These are phyloP conservation scores for Starmerella tilneyi DNA, from an alignment of 805 yeast species.

Conservation along the genomic window DNA sequence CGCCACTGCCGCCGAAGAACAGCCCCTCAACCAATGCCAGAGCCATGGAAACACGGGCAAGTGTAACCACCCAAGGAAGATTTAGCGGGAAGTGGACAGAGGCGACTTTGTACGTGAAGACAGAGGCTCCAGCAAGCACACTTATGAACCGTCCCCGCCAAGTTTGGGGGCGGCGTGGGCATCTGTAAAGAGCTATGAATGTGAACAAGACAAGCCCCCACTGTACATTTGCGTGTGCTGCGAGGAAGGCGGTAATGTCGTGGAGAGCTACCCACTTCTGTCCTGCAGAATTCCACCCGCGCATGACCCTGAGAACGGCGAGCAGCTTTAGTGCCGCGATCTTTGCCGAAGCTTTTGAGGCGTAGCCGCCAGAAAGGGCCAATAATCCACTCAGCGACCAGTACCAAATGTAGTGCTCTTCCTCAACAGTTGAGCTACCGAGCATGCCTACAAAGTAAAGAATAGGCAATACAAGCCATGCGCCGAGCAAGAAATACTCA, in stretches of 20 bases:
- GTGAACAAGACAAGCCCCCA: slow-evolving; percentile 1
- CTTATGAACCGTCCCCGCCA: slow-evolving; percentile 23
- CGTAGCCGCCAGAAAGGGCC: slow-evolving; percentile 5
- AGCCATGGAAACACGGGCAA: slow-evolving; percentile 14
- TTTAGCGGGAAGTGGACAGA: slow-evolving; percentile 36
- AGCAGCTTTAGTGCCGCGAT: slow-evolving; percentile 18
- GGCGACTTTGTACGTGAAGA: slow-evolving; percentile 45
- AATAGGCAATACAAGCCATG: slow-evolving; percentile 26
- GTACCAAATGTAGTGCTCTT: slow-evolving; percentile 97
- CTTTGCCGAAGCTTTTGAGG: not conserved
- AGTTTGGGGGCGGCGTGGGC: not conserved
- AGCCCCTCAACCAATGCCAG: slow-evolving; percentile 14
- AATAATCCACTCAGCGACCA: slow-evolving; percentile 42
- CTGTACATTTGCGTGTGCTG: slow-evolving; percentile 23
- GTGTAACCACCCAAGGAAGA: slow-evolving; percentile 10
- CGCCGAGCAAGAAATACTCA: not conserved
- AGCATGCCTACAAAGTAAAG: slow-evolving; percentile 49
- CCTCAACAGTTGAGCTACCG: slow-evolving; percentile 87
- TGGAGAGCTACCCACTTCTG: slow-evolving; percentile 57
- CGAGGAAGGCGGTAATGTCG: slow-evolving; percentile 41
- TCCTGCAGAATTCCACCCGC: slow-evolving; percentile 86
- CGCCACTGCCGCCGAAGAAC: not conserved
- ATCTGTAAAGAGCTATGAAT: not conserved
- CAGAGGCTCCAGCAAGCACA: slow-evolving; percentile 39
- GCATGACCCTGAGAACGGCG: slow-evolving; percentile 40